These are phyloP conservation scores for Arthroderma sp. DNA, from an alignment of 2,329 filamentous ascomycete genomes.

Conservation along the genomic window DNA sequence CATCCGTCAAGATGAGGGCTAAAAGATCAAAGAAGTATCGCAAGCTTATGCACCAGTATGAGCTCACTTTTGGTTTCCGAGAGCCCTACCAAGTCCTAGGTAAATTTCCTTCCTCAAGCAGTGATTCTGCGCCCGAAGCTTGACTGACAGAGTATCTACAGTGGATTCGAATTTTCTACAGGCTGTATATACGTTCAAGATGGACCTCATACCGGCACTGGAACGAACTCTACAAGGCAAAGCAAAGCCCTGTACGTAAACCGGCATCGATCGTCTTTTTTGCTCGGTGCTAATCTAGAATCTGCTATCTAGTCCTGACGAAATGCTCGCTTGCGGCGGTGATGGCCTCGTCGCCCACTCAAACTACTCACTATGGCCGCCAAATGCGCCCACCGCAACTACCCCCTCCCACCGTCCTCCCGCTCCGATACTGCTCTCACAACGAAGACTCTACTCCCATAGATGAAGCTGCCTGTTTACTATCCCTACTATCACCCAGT, in stretches of 20 bases:
- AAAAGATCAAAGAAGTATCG: conserved; percentile 62
- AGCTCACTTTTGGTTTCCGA: conserved; percentile 75
- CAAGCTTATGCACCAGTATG: conserved; percentile 90
- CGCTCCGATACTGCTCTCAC: conserved; percentile 35
- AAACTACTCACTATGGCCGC: conserved; percentile 13
- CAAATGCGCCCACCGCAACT: conserved; percentile 30
- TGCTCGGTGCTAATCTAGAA: neutral
- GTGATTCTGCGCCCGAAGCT: neutral
- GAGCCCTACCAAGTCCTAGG: conserved; percentile 84
- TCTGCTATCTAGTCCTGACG: conserved; percentile 51
- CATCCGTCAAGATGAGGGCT: conserved; percentile 45
- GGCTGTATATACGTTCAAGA: conserved; percentile 72
- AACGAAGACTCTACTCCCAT: conserved; percentile 29
- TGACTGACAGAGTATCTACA: conserved; percentile 16
- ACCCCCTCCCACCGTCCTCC: conserved; percentile 32
- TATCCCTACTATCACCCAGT: conserved; percentile 30
- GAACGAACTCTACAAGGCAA: conserved; percentile 75
- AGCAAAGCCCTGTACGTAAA: conserved; percentile 59
- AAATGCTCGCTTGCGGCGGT: conserved; percentile 43
- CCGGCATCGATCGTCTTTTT: neutral
- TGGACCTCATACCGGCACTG: conserved; percentile 67
- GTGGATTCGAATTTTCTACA: conserved; percentile 76
- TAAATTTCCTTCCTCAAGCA: conserved; percentile 23
- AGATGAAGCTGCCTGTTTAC: conserved; percentile 31
- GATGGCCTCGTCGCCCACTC: conserved; percentile 21